Evolutionary conservation across 495 filamentous ascomycete species (phyloP), one percentile per base, ranked within the genome.

Genomic region (Penicillium dipodomyicola): DNA sequence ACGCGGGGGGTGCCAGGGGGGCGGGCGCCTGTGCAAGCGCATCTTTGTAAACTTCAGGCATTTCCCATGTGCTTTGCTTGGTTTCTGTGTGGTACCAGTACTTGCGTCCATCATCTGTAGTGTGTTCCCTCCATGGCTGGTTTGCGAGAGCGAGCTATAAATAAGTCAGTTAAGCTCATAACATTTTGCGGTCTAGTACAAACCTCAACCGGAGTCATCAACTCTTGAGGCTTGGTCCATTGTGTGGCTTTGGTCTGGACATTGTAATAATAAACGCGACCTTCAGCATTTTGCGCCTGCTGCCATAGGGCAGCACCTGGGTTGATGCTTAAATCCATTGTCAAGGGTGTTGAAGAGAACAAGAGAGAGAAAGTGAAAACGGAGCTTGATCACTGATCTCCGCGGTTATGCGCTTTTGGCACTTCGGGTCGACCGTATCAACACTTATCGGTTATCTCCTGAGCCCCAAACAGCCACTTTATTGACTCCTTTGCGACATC

Each of bases 81-180:
- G 85, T 93, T 67, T 96, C 88, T 3, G 85, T 88, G 69, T 97
- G 91, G 69, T 89, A 85, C 91, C 92, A 98, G 68, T 98, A 98
- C 66, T 93, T 91, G 61, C 87, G 82, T 23, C 92, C 95, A 52
- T 85, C 89, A 55, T 90, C 86, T 39, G 89, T 83, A 11, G 88
- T 91, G 63, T 96, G 91, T 71, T 96, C 92, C 63, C 92, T 96
- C 91, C 91, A 98, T 51, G 92, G 89, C 46, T 92, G 88, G 59
- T 86, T 87, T 44, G 87, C 80, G 33, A 96, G 76, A 46, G 91
- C 92, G 56, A 89, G 86, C 90, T 94, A 62, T 22, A 35, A 23
- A 45, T 46, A 54, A 49, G 54, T 64, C 27, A 58, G 49, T 20
- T 44, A 20, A 57, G 49, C 32, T 54, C 52, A 41, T 14, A 53